Base-by-base conservation (phyloP, 331 rosid genomes). In the Saraca asoca region DNA sequence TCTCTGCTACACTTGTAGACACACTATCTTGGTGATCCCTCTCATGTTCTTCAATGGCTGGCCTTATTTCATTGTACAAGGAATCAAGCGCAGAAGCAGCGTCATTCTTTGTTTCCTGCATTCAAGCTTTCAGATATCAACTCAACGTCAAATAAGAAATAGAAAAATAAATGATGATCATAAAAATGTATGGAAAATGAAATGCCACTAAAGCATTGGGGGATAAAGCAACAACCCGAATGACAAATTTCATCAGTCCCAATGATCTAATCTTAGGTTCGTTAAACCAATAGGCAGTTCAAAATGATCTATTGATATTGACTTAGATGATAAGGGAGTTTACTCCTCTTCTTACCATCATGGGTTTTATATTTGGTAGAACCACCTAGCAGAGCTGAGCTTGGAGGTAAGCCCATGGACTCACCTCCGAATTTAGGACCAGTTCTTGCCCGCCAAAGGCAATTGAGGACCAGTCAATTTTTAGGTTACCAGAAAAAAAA, bases 41-140 rank as follows among this genome's bases (percentile, higher is more conserved):
- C 76, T 93, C 97, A 37, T 93, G 88, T 75, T 93, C 98, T 81
- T 93, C 98, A 66, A 93, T 93, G 65, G 98, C 95, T 12, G 98
- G 98, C 45, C 98, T 76, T 67, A 93, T 90, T 75, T 90, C 98
- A 52, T 90, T 79, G 77, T 93, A 93, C 39, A 93, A 73, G 41
- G 86, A 72, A 73, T 90, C 92, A 44, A 93, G 95, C 29, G 73
- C 82, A 5, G 87, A 44, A 20, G 78, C 49, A 8, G 90, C 91
- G 0, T 81, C 81, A 5, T 78, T 83, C 85, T 85, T 93, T 43
- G 77, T 63, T 79, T 80, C 88, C 96, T 89, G 89, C 71, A 62
- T 7, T 19, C 31, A 69, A 72, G 63, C 7, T 6, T 19, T 57
- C 12, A 58, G 63, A 64, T 41, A 19, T 53, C 12, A 52, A 53